Evolutionary conservation across 148 eudicot species (phyloP).

Genomic region (Rheum nobile): DNA sequence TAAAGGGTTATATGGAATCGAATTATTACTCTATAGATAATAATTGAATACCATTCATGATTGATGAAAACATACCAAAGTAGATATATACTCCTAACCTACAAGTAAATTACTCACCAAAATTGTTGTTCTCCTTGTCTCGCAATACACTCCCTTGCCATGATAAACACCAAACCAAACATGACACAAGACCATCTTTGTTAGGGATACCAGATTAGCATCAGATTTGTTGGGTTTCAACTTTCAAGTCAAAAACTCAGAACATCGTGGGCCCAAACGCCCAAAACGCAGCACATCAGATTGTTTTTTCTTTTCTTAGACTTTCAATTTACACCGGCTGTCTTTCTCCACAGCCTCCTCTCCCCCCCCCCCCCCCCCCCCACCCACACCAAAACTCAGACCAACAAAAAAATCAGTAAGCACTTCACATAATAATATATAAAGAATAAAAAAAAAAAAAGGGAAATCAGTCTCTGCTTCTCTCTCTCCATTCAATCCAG

Average conservation of each 20-base stretch:
- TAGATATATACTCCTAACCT: too few relatives aligned
- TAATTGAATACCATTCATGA: too few relatives aligned
- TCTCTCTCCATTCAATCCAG: constrained; percentile 4
- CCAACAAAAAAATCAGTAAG: too few relatives aligned
- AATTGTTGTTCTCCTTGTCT: too few relatives aligned
- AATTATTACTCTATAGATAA: too few relatives aligned
- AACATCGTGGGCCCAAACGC: not conserved
- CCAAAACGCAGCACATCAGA: not conserved
- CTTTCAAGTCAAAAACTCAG: not conserved
- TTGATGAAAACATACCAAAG: too few relatives aligned
- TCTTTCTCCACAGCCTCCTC: not conserved
- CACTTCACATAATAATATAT: too few relatives aligned
- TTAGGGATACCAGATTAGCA: not conserved
- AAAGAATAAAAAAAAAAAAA: too few relatives aligned
- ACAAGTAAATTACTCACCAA: too few relatives aligned
- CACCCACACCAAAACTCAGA: not conserved
- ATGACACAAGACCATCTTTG: not conserved
- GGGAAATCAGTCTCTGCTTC: not conserved
- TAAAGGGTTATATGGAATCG: too few relatives aligned
- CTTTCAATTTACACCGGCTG: not conserved
- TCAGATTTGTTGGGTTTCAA: not conserved
- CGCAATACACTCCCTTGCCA: too few relatives aligned
- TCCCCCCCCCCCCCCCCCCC: not conserved
- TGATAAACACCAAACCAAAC: not conserved
- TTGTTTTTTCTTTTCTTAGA: not conserved